Evolutionary conservation across 305 asterid genomes (phyloP).

Genomic region (Striga hermonthica): DNA sequence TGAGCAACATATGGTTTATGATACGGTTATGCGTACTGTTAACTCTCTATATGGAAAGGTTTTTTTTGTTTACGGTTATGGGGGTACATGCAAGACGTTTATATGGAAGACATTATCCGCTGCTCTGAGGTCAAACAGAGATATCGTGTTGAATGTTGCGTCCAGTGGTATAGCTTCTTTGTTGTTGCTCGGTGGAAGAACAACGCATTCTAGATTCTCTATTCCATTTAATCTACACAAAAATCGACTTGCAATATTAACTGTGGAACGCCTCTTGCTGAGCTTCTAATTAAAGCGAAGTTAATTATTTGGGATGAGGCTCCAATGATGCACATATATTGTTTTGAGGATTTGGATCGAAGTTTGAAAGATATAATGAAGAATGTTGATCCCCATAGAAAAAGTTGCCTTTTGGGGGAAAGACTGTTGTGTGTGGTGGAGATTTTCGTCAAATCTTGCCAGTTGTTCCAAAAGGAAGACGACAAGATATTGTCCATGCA

Average conservation of each 20-base stretch:
- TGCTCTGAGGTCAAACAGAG: background rate
- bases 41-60: no score
- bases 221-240: background rate
- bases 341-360: background rate
- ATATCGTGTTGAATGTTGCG: background rate
- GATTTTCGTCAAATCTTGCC: no score
- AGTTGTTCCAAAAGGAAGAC: no score
- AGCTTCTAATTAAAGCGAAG: no score
- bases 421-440: background rate
- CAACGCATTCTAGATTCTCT: background rate
- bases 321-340: background rate
- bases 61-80: background rate
- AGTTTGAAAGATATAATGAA: background rate
- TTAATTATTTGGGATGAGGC: background rate
- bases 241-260: background rate
- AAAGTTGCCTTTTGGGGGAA: background rate
- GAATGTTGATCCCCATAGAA: background rate
- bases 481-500: no score
- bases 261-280: no score
- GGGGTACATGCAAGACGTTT: background rate
- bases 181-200: no score
- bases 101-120: background rate
- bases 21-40: no score
- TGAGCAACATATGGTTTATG: no score
- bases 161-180: no score